phyloP scores from a whole-genome alignment of 106 monocot genomes.

The Hemerocallis citrina region DNA sequence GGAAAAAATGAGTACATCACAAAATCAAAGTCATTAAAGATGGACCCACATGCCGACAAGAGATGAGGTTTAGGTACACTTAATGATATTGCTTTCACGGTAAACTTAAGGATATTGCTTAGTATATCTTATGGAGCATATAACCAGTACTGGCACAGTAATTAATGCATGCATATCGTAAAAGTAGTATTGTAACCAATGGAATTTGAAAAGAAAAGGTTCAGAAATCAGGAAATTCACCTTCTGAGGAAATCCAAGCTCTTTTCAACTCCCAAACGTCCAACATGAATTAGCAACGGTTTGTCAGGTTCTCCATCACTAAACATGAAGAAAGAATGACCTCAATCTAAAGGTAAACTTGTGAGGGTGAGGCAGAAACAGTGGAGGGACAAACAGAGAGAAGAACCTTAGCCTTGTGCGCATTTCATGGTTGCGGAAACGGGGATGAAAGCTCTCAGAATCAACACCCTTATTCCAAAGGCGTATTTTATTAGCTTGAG shows the following conservation, averaged over 20 bases:
- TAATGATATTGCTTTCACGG: too few relatives aligned
- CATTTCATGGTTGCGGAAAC: conserved; percentile 67
- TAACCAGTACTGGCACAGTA: too few relatives aligned
- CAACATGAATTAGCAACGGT: conserved; percentile 92
- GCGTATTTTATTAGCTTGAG: conserved; percentile 75
- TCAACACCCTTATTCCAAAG: conserved; percentile 97
- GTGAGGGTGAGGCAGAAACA: not conserved
- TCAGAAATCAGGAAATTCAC: conserved; percentile 15
- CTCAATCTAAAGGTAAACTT: not conserved
- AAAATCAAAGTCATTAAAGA: too few relatives aligned
- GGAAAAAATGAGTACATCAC: too few relatives aligned
- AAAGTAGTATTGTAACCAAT: too few relatives aligned
- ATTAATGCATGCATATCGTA: too few relatives aligned
- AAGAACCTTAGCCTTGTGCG: conserved; percentile 69
- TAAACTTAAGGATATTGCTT: too few relatives aligned
- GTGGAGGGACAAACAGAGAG: not conserved
- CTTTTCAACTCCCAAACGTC: conserved; percentile 90
- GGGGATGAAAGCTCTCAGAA: conserved; percentile 83
- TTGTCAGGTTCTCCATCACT: conserved; percentile 91
- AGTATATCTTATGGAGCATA: too few relatives aligned
- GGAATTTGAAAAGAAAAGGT: not conserved
- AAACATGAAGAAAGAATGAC: not conserved
- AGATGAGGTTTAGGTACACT: too few relatives aligned
- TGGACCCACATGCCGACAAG: too few relatives aligned
- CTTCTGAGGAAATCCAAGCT: conserved; percentile 90